Evolutionary conservation across 495 filamentous ascomycete genomes (phyloP).

Genomic region (Neurospora sp.): DNA sequence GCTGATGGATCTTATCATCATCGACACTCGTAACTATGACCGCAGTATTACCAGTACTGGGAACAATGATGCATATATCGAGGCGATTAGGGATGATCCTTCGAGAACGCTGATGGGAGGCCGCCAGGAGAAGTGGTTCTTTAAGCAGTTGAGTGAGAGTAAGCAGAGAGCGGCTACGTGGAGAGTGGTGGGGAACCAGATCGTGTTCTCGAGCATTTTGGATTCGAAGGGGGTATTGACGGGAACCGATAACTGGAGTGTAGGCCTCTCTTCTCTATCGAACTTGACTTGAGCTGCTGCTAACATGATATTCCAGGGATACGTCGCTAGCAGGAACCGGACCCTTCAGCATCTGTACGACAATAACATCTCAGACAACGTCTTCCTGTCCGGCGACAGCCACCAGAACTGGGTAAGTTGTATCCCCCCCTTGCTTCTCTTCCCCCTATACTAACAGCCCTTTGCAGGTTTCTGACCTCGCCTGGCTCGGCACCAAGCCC

Average conservation of each 20-base stretch:
- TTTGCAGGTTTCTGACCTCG: constrained; percentile 36
- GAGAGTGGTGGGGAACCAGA: constrained; percentile 55
- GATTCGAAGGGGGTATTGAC: constrained; percentile 26
- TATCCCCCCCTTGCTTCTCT: too few species aligned
- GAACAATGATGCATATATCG: constrained; percentile 48
- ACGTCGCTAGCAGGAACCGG: constrained; percentile 49
- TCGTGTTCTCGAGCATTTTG: constrained; percentile 46
- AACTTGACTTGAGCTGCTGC: background rate
- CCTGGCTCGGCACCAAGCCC: constrained; percentile 43
- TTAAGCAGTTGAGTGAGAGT: constrained; percentile 41
- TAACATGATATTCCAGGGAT: constrained; percentile 35
- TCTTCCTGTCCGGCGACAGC: constrained; percentile 52
- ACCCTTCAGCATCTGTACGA: constrained; percentile 48
- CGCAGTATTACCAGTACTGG: constrained; percentile 39
- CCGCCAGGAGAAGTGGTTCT: constrained; percentile 57
- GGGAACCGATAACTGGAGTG: constrained; percentile 15
- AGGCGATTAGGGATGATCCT: constrained; percentile 46
- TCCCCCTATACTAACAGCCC: background rate
- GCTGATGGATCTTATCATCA: constrained; percentile 53
- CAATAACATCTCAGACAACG: constrained; percentile 49
- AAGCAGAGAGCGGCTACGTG: constrained; percentile 45
- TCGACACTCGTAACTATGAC: constrained; percentile 56
- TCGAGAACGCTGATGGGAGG: constrained; percentile 50
- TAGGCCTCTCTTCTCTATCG: background rate
- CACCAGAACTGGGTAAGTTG: constrained; percentile 47